These are phyloP conservation scores for Picea glauca DNA, from an alignment of 75 land plant species.

Conservation along the genomic window DNA sequence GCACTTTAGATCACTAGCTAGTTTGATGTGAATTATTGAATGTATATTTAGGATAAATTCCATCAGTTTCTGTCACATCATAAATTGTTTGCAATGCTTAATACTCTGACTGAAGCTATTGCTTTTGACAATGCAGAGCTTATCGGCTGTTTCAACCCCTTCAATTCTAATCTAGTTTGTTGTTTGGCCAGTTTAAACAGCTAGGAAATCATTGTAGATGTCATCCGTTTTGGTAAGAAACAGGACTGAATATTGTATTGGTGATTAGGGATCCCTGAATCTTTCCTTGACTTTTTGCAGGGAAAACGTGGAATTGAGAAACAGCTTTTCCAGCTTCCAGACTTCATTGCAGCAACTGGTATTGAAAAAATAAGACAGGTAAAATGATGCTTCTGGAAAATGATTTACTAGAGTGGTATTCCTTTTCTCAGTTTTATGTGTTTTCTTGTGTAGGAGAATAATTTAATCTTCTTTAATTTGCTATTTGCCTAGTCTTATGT, in stretches of 20 bases:
- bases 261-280: constrained; percentile 1
- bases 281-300: constrained; percentile 43
- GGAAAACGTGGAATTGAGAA: constrained; percentile 99
- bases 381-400: not conserved
- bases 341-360: constrained; percentile 98
- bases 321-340: constrained; percentile 97
- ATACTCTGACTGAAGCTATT: constrained; percentile 30
- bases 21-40: not conserved
- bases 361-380: constrained; percentile 93
- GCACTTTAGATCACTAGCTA: constrained; percentile 3
- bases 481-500: not conserved
- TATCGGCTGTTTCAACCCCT: constrained; percentile 25
- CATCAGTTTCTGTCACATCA: not conserved
- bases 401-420: not conserved
- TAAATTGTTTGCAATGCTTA: not conserved
- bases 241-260: not conserved
- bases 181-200: not conserved
- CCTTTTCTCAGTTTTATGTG: not conserved
- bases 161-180: constrained; percentile 16
- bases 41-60: not conserved
- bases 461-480: not conserved
- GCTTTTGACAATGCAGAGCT: constrained; percentile 38
- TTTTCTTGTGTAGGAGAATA: not conserved
- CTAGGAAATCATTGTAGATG: not conserved
- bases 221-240: constrained; percentile 2